These are phyloP conservation scores for Penicillium nucicola DNA, from an alignment of 495 filamentous ascomycete genomes.

Conservation along the genomic window DNA sequence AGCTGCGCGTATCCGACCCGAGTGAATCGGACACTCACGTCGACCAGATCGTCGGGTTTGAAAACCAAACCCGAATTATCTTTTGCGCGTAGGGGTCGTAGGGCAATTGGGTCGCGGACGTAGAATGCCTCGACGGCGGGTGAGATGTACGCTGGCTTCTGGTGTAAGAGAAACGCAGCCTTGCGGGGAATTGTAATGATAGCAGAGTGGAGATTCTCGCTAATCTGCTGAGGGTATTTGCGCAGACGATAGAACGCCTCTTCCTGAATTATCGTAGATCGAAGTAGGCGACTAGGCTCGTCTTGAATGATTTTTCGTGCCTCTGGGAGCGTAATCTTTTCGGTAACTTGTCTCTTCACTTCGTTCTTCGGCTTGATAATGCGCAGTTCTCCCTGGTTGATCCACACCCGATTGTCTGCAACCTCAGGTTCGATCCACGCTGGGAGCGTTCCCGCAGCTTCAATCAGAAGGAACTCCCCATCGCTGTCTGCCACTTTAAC, in stretches of 20 bases:
- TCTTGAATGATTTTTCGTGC: constrained; percentile 56
- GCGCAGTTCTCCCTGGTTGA: constrained; percentile 67
- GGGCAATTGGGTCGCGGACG: constrained; percentile 75
- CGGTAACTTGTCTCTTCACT: constrained; percentile 31
- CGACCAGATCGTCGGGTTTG: constrained; percentile 74
- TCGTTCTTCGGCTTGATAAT: constrained; percentile 62
- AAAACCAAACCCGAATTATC: constrained; percentile 52
- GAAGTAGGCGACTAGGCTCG: constrained; percentile 52
- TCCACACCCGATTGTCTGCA: constrained; percentile 81
- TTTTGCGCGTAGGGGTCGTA: constrained; percentile 62
- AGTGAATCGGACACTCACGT: constrained; percentile 74
- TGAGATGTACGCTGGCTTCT: constrained; percentile 68
- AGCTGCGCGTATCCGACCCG: constrained; percentile 88
- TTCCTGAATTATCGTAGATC: constrained; percentile 69
- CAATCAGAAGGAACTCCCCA: constrained; percentile 92
- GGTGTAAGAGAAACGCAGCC: constrained; percentile 75
- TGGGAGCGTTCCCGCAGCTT: constrained; percentile 85
- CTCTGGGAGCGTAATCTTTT: constrained; percentile 55
- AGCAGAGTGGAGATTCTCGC: constrained; percentile 67
- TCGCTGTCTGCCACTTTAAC: constrained; percentile 79
- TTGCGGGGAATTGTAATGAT: constrained; percentile 73
- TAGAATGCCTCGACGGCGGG: constrained; percentile 91
- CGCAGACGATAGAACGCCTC: constrained; percentile 86
- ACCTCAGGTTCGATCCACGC: constrained; percentile 91
- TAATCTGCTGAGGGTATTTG: constrained; percentile 75